Evolutionary conservation across 2,329 filamentous ascomycete genomes (phyloP).

Genomic region (Ceratocystiopsis sp.): DNA sequence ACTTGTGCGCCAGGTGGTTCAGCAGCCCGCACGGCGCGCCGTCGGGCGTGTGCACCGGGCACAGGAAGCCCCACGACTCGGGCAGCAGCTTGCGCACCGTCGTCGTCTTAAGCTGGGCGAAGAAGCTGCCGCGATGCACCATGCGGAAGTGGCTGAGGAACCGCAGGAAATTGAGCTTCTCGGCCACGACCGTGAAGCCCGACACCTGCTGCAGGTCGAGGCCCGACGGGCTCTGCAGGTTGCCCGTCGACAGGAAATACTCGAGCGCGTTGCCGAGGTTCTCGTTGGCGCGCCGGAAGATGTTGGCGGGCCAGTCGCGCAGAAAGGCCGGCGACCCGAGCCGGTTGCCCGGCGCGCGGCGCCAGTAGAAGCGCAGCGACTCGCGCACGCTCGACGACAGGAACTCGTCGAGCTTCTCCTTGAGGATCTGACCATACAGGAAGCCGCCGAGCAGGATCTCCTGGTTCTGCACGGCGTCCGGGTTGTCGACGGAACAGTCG

Average conservation of each 20-base stretch:
- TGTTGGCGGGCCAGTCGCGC: slow-evolving; percentile 60
- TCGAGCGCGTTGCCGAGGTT: slow-evolving; percentile 76
- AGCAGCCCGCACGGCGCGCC: slow-evolving; percentile 85
- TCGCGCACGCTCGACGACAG: slow-evolving; percentile 37
- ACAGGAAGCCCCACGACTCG: slow-evolving; percentile 96
- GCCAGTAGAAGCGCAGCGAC: slow-evolving; percentile 38
- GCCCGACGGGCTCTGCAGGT: slow-evolving; percentile 77
- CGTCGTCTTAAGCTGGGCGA: slow-evolving; percentile 92
- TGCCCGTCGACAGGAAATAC: slow-evolving; percentile 94
- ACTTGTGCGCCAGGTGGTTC: slow-evolving; percentile 92
- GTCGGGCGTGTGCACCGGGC: slow-evolving; percentile 94
- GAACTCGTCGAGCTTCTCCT: slow-evolving; percentile 86
- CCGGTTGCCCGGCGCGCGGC: slow-evolving; percentile 41
- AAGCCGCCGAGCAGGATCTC: slow-evolving; percentile 88
- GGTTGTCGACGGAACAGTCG: slow-evolving; percentile 86
- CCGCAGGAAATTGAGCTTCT: slow-evolving; percentile 97
- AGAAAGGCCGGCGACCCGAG: slow-evolving; percentile 66
- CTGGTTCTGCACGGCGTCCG: slow-evolving; percentile 91
- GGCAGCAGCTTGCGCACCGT: slow-evolving; percentile 89
- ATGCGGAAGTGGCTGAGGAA: slow-evolving; percentile 98
- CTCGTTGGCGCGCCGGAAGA: slow-evolving; percentile 71
- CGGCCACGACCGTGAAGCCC: slow-evolving; percentile 89
- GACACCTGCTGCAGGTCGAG: slow-evolving; percentile 88
- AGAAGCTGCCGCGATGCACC: slow-evolving; percentile 98
- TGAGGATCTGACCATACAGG: slow-evolving; percentile 86